Evolutionary conservation across 257 asterid genomes (phyloP), one percentile per base, ranked within the genome.

Genomic region (Nicotiana benthamiana): DNA sequence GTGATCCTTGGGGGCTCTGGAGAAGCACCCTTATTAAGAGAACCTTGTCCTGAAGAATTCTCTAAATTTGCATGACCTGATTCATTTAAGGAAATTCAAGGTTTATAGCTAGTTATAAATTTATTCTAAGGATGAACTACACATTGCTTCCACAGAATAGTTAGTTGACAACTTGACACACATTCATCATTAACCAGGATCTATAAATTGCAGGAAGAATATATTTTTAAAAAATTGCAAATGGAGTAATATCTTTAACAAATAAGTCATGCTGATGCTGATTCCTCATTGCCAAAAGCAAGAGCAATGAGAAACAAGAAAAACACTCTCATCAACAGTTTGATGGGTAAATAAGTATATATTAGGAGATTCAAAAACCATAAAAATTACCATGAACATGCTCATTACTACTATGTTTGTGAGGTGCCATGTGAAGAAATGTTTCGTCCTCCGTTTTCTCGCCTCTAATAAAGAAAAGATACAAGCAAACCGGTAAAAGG

Each of bases 1-100:
- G 92, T 89, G 52, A 92, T 90, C 8, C 96, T 93, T 24, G 83
- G 85, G 48, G 84, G 89, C 85, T 66, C 89, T 56, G 95, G 87
- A 65, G 88, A 89, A 67, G 84, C 61, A 48, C 57, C 65, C 72
- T 66, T 77, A 60, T 60, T 79, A 66, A 87, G 79, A 54, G 81
- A 80, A 52, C 94, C 87, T 1, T 86, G 76, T 83, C 87, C 92
- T 27, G 91, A 79, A 22, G 80, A 56, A 78, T 48, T 86, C 65
- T 88, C 91, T 79, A 80, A 52, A 27, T 61, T 64, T 51, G 48
- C 86, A 57, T 59, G 68, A 76, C 87, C 91, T 89, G 72, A 68
- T 82, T 87, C 77, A 86, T 74, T 7, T 48, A 46, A 24, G 12
- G 62, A 15, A 59, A 24, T 26, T 0, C 40, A 74, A 48, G 16